phyloP scores from a whole-genome alignment of 2,329 filamentous ascomycete species.

The Onygenales sp. region DNA sequence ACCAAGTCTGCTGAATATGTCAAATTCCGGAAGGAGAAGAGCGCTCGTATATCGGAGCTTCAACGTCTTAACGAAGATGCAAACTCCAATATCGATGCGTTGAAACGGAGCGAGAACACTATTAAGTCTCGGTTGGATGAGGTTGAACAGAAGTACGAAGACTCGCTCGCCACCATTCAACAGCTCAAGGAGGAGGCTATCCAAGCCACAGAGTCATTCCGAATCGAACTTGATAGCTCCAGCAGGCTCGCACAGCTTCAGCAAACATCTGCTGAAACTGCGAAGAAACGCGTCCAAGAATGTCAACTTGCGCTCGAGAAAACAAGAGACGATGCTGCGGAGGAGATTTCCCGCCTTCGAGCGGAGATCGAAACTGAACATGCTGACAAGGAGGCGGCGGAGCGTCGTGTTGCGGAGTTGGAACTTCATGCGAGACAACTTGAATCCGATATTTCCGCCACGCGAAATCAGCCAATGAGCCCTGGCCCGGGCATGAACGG shows the following conservation, averaged over 20 bases:
- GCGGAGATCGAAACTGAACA: constrained; percentile 49
- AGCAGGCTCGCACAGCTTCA: constrained; percentile 69
- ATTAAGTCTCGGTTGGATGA: constrained; percentile 75
- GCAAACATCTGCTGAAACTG: constrained; percentile 49
- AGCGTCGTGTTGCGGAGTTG: constrained; percentile 54
- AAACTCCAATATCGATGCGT: constrained; percentile 62
- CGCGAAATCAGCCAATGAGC: constrained; percentile 41
- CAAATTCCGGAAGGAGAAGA: constrained; percentile 91
- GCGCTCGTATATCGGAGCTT: constrained; percentile 75
- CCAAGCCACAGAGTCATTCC: constrained; percentile 75
- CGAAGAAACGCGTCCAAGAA: constrained; percentile 51
- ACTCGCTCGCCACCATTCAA: constrained; percentile 71
- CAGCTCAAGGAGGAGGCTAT: constrained; percentile 76
- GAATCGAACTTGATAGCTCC: constrained; percentile 73
- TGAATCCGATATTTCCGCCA: constrained; percentile 41
- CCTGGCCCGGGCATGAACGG: constrained; percentile 46
- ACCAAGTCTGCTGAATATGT: constrained; percentile 78
- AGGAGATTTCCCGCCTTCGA: constrained; percentile 45
- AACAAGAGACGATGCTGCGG: constrained; percentile 52
- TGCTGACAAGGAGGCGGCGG: constrained; percentile 51
- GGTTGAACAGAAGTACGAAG: constrained; percentile 76
- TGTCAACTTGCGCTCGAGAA: constrained; percentile 48
- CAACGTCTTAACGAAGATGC: constrained; percentile 84
- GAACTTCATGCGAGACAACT: constrained; percentile 54
- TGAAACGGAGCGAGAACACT: constrained; percentile 70